Conservation (phyloP, 208 protist species). For the Acanthamoeba sp. region DNA sequence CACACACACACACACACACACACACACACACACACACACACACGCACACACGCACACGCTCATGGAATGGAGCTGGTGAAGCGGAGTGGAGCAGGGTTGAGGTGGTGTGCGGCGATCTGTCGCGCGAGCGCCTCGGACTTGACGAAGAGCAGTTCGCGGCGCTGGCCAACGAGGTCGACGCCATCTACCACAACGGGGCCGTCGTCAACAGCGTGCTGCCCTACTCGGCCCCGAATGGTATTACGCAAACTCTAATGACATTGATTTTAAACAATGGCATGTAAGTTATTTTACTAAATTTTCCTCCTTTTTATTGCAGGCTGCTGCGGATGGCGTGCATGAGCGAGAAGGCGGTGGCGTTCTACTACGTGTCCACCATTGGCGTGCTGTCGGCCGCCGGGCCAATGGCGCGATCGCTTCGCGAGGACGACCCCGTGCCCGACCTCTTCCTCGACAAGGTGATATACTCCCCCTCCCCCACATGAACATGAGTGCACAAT, state of each 20-base stretch:
- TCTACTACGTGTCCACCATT: slow-evolving; percentile 65
- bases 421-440: slow-evolving; percentile 65
- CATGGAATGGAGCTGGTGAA: neutral
- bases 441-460: slow-evolving; percentile 50
- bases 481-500: too few species aligned
- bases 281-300: too few species aligned
- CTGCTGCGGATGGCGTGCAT: slow-evolving; percentile 59
- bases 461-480: neutral
- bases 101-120: slow-evolving; percentile 53
- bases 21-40: too few species aligned
- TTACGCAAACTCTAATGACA: neutral
- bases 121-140: neutral
- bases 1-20: too few species aligned
- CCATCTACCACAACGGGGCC: slow-evolving; percentile 69
- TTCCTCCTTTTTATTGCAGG: neutral
- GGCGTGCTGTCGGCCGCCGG: neutral
- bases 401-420: neutral
- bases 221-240: slow-evolving; percentile 24
- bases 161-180: slow-evolving; percentile 23
- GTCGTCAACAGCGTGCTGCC: slow-evolving; percentile 66
- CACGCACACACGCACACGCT: too few species aligned
- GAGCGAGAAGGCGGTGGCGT: neutral
- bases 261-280: too few species aligned
- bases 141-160: neutral
- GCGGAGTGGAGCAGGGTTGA: neutral